Evolutionary conservation across 352 stramenopile species (phyloP), one percentile per base, ranked within the genome.

Genomic region (Globisporangium irregulare): DNA sequence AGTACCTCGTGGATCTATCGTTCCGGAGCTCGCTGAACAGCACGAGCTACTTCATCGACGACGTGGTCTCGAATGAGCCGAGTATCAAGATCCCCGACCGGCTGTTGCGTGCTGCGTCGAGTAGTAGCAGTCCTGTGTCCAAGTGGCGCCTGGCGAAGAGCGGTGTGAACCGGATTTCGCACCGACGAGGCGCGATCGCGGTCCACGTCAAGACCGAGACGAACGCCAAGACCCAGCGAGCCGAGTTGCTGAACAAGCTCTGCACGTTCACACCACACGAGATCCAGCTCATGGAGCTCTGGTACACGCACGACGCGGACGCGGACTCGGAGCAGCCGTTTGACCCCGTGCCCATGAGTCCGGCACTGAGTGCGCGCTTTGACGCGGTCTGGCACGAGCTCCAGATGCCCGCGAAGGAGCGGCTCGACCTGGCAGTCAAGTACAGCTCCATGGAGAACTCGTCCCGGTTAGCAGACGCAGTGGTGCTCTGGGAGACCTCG

Each of bases 381-480:
- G 86, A 93, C 60, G 66, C 73, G 0, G 82, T 85, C 7, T 93
- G 86, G 86, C 80, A 84, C 34, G 81, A 87, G n/a, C 69, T 93
- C 25, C 67, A 78, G 38, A 73, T 93, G 63, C 75, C 81, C 0
- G 80, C 82, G 12, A 82, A 83, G 22, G 79, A 89, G 32, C 73
- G 86, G 12, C 73, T 93, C 25, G 83, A 93, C 67, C 57, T 93
- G 24, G 82, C 83, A 4, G 79, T 92, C 77, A 93, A 93, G 75
- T 93, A 92, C 73, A 86, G 81, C 29, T 80, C 82, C 3, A 66
- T 90, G 4, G 76, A 79, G 1, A 76, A 87, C 51, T 82, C 80
- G 29, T 74, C 82, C 15, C 75, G 77, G 1, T 71, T 93, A 1
- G 70, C 83, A 0, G 83, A 93, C 60, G 81, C 82, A 6, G 82